Base-by-base conservation (phyloP, 768 basidiomycete genomes). In the Mycena galericulata region DNA sequence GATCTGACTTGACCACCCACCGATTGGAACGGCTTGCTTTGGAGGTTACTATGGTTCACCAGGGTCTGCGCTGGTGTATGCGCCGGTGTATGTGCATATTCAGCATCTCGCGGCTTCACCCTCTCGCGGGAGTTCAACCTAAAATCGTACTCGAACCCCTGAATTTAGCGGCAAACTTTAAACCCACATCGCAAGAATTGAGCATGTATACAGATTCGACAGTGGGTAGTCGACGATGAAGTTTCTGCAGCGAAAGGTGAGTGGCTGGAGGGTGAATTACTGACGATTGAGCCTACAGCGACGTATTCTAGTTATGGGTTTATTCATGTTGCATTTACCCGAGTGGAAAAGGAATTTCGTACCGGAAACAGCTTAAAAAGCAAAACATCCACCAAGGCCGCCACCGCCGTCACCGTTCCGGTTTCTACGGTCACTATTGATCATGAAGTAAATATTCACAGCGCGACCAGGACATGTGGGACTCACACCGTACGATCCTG, bases 201-300 rank as follows among this genome's bases (percentile, higher is more conserved):
- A 67, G 29, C 64, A 67, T 8, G 60, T 59, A 22, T 67, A 67
- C 34, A 70, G 54, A 34, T 46, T 58, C 41, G 69, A 67, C 5
- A 70, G 60, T 4, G 69, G 65, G 29, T 65, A 70, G 30, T 70
- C 65, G 15, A 63, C 61, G 27, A 62, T 30, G 22, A 70, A 70
- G 29, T 70, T 70, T 10, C 51, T 55, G 22, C 18, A 38, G 18
- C 36, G 20, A 10, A 8, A 11, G n/a, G n/a, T 61, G n/a, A 56
- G 27, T 24, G 20, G 30, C 17, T 46, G 4, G 4, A 7, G 24
- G 3, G 18, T 20, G 2, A 20, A 12, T 20, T 29, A 3, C 14
- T 32, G 4, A 24, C 11, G 24, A 14, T 12, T 24, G 6, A 15
- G 26, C 54, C 17, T 36, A 57, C 50, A 56, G 26, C 7, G 55